Evolutionary conservation across 805 yeast genomes (phyloP), one percentile per base, ranked within the genome.

Genomic region (Pichia gijzeniarum): DNA sequence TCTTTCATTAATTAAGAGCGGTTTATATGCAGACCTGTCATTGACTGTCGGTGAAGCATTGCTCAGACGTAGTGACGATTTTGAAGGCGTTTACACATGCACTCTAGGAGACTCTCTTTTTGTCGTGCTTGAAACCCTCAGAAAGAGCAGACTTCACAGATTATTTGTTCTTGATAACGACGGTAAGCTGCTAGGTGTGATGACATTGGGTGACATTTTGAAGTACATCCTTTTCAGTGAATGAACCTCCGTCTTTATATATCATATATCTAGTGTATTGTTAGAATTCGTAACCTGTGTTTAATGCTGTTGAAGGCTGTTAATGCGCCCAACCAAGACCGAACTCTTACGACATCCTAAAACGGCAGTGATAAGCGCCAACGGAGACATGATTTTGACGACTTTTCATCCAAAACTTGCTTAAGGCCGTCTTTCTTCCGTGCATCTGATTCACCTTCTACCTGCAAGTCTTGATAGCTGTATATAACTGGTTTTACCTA

Each of bases 21-120:
- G 97, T 4, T 81, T 89, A 60, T 89, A 91, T 59, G 84, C 89
- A 32, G 98, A 93, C 64, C 70, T 91, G 50, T 84, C 89, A 34
- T 70, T 93, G 54, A 82, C 91, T 48, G 96, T 93, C 4, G 99
- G 99, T 3, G 97, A 93, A 64, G 98, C 98, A 0, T 70, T 93
- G 43, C 79, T 93, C 80, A 80, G 95, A 65, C 73, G 96, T 60
- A 82, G 95, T 4, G 96, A 90, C 55, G 97, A 93, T 61, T 93
- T 91, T 57, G 98, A 93, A 65, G 99, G 99, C 48, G 98, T 93
- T 13, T 87, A 89, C 65, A 93, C 98, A 0, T 93, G 99, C 66
- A 87, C 97, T 0, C 73, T 80, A 53, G 76, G 80, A 54, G 99
- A 93, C 62, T 75, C 90, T 51, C 69, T 93, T 47, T 83, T 91